Evolutionary conservation across 192 early-diverging fungal species (phyloP), one percentile per base, ranked within the genome.

Genomic region (Rhizoclosmatium globosum): DNA sequence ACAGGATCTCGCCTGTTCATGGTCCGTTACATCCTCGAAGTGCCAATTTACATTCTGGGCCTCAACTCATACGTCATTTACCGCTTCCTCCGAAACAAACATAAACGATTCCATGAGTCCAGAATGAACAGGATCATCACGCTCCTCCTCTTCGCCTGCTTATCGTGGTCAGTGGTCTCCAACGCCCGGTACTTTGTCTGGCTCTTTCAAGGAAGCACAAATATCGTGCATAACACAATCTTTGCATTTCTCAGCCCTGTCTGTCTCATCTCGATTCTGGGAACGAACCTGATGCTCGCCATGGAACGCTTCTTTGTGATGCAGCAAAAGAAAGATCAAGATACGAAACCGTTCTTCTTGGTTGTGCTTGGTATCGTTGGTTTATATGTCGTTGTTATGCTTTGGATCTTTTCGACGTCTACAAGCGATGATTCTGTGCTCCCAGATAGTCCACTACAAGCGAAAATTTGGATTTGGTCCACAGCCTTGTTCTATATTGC

Each of bases 351-450:
- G 66, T 68, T 23, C 45, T 68, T 68, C 31, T 2, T 17, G 15
- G 41, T 11, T 1, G 15, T 68, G 0, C 11, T 46, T 1, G 44
- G 41, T 4, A 9, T 11, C 6, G 15, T 68, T 13, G 38, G 42
- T n/a, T 15, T 68, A 4, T 45, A 46, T 47, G 39, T 15, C 15
- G 11, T 39, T 9, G 47, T 68, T 15, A 68, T 68, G 11, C 15
- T 47, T 15, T 68, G 66, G 66, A 17, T 68, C 41, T 23, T 19
- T 47, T 13, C 44, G 15, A 68, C 66, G 47, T 68, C 66, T 9
- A 38, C 38, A 47, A 68, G 66, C 44, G 19, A 41, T 15, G 19
- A 41, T 23, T 68, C 38, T 19, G 19, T 56, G 7, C 53, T 56
- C 53, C 53, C 53, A 7, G 53, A 56, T 19, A n/a, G n/a, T n/a